Base-by-base conservation (phyloP, 176 grass and related monocot species). In the Oryza glumipatula region DNA sequence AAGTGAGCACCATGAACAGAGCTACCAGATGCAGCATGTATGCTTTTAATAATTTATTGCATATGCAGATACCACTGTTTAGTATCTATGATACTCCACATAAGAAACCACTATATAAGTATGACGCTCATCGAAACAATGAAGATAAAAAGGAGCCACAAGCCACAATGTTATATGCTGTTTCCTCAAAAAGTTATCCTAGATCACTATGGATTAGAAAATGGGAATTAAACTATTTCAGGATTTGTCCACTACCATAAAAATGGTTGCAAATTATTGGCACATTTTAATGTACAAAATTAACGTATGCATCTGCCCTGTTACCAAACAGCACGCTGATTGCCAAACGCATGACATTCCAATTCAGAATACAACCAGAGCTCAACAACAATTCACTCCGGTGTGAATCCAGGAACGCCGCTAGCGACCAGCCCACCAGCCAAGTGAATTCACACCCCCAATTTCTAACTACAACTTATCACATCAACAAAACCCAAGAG, bases 101-200 rank as follows among this genome's bases (percentile, higher is more conserved):
- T 49, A 5, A 49, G 30, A 47, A 24, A 24, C 1, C n/a, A 4
- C 22, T 76, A 68, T 46, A 74, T 77, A 54, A 54, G 21, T 65
- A 56, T 52, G 21, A 71, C 35, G 86, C 30, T 77, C 47, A 17
- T 85, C 83, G 44, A 46, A 5, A 44, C 45, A 56, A 67, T 9
- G 63, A 74, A 41, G 3, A 9, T 21, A 43, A 28, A 12, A 76
- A 21, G 14, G n/a, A 1, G 28, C 28, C n/a, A n/a, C n/a, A n/a
- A n/a, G n/a, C n/a, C n/a, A n/a, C n/a, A n/a, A n/a, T n/a, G n/a
- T n/a, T n/a, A n/a, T n/a, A 85, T 45, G 10, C 70, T 26, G 10
- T 70, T 70, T 14, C 48, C 49, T 39, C 16, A 63, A 43, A 84
- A 52, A 19, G 79, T n/a, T 68, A 74, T 35, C 21, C n/a, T 54